Base-by-base conservation (phyloP, 83 land plant species). In the Thuja plicata region DNA sequence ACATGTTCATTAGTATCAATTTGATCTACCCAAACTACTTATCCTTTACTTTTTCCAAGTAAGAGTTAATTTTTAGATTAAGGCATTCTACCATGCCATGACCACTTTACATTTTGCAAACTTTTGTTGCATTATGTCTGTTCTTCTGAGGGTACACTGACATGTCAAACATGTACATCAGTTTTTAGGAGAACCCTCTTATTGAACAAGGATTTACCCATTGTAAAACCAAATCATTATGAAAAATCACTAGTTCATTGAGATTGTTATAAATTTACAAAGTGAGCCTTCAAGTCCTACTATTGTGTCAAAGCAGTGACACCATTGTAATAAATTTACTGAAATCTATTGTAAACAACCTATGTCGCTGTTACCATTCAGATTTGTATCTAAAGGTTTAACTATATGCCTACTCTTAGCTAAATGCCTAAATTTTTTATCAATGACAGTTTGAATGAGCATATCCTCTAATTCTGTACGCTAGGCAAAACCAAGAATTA, bases 111-210 rank as follows among this genome's bases (percentile, higher is more conserved):
- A 11, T 46, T 52, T 24, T 12, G 54, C 1, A 46, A 82, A 11
- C 35, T 60, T 82, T n/a, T 82, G 85, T 82, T 82, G 34, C 85
- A 45, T 43, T 46, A 13, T 82, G 52, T 82, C 11, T 24, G 85
- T 82, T 82, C n/a, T 45, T 27, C 32, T 82, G 46, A 82, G 32
- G n/a, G 41, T 45, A 46, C 54, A 43, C 54, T 82, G 54, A 21
- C 45, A 82, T n/a, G 8, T 82, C 85, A 82, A 82, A 9, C 8
- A 7, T 34, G 52, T 43, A 27, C 34, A 82, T 45, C 16, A 45
- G 15, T 3, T 45, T n/a, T 82, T 45, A 21, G 45, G 32, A 82
- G 45, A 3, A 82, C 41, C 45, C 2, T 80, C 27, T 21, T 41
- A 38, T 38, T 45, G 21, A 7, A 41, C 35, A 80, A 78, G 37